Evolutionary conservation across 2,329 filamentous ascomycete genomes (phyloP), one percentile per base, ranked within the genome.

Genomic region (Cordyceps sp.): DNA sequence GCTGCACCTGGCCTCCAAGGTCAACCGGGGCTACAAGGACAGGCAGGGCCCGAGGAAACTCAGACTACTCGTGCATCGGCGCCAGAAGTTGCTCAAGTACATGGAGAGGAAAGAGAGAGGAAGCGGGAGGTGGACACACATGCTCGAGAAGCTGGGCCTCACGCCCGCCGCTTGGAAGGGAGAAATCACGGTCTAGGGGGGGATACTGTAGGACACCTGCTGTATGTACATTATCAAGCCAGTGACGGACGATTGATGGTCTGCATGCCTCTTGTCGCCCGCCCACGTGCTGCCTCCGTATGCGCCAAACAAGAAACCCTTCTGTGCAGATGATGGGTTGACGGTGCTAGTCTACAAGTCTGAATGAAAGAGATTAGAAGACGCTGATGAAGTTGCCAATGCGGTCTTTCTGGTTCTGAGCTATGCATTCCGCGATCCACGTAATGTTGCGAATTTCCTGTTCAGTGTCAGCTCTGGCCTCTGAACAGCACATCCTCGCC

Each of bases 361-460:
- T 3, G 7, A 5, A 26, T 6, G 26, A 22, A 17, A 23, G 33
- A 28, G 40, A 45, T 69, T 59, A 93, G 60, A 98, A 93, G 39
- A 96, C 90, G 59, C 85, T 93, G 55, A 98, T 98, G 59, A 93
- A 98, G 61, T 96, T 98, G 46, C 83, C 81, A 54, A 98, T 96
- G 52, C 90, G 75, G 58, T 98, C 90, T 65, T 98, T 98, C 61
- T 98, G 90, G 64, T 93, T 94, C 61, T 98, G 90, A 34, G 90
- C 90, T 69, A 98, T 98, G 62, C 90, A 98, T 59, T 98, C 90
- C 16, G 90, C 80, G 56, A 98, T 98, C 90, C 90, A 98, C 32
- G 90, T 96, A 50, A 98, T 93, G 59, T 98, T 98, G 42, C 90
- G 81, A 47, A 96, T 94, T 79, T 98, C 90, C 86, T 96, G 39